Evolutionary conservation across 2,329 filamentous ascomycete species (phyloP), one percentile per base, ranked within the genome.

Genomic region (Sarocladiaceae sp.): DNA sequence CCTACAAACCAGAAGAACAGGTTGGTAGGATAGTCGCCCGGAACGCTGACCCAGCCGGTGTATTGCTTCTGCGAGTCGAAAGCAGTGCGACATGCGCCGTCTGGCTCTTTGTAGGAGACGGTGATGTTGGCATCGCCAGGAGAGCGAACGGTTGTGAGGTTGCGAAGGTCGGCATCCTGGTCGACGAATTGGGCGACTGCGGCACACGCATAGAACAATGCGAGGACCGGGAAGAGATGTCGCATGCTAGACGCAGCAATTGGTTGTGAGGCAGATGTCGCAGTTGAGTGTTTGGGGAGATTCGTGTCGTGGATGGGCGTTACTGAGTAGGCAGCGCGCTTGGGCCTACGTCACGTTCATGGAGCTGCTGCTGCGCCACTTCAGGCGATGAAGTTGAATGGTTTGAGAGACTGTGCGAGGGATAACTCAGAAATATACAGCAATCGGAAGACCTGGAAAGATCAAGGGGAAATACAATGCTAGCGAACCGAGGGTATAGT

Each of bases 41-140:
- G 78, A 4, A 86, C 62, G 44, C 65, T 72, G 45, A 87, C 77
- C 73, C 84, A 86, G 55, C 83, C 83, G 3, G 80, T 78, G 56
- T 82, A 85, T 58, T 87, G 83, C 58, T 80, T 74, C 60, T 88
- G 83, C 1, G 67, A 69, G 34, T 69, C 57, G 54, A 84, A 85
- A 6, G 75, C 76, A 2, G 83, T 86, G 37, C 68, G 73, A 60
- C 84, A 88, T 11, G 74, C 80, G 35, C 76, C 78, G 6, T 67
- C 59, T 4, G 76, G 71, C 27, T 71, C 65, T 55, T 83, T 86
- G 69, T 83, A 88, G 45, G 77, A 75, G 56, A 88, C 77, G 47
- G 76, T 81, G 56, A 88, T 76, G 51, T 75, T 73, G 21, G 67
- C 64, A 58, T 85, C 71, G 52, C 84, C 66, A 3, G 82, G 78